phyloP scores from a whole-genome alignment of 139 green algal genomes.

The Chloropicon primus region DNA sequence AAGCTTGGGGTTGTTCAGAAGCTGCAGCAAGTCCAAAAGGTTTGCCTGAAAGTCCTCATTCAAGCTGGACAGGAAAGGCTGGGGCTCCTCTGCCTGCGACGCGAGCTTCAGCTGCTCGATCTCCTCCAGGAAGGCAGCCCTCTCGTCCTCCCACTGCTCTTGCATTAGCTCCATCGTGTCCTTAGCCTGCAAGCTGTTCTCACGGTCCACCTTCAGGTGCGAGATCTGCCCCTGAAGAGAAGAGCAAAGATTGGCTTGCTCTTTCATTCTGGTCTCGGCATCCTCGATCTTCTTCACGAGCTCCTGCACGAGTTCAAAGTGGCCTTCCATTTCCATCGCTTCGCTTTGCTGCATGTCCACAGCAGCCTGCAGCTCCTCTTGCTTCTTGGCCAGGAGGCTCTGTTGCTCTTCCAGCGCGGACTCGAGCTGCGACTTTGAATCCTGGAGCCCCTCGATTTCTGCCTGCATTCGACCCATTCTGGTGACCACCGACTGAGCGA shows the following conservation, averaged over 20 bases:
- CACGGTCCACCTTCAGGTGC: background rate
- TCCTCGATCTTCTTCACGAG: background rate
- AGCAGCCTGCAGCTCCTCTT: background rate
- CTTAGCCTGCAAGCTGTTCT: background rate
- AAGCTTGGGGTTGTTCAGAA: background rate
- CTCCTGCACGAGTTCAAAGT: background rate
- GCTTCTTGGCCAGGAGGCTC: background rate
- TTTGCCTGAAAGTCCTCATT: background rate
- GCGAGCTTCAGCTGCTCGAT: background rate
- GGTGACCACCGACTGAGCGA: background rate
- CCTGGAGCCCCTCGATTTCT: background rate
- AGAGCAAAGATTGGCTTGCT: background rate
- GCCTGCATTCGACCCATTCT: background rate
- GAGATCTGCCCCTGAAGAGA: background rate
- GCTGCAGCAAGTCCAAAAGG: background rate
- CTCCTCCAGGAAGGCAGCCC: background rate
- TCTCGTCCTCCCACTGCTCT: background rate
- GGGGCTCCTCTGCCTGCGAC: background rate
- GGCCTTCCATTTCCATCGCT: background rate
- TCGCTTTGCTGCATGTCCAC: background rate
- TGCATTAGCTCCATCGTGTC: background rate
- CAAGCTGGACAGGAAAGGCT: background rate
- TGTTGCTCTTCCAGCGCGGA: background rate
- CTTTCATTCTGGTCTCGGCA: background rate
- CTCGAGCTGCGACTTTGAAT: background rate